A percentile compares a stretch with the other conserved stretches of the same genome.
phyloP scores from a whole-genome alignment of 75 land plant genomes.

The Gnetum montanum region DNA sequence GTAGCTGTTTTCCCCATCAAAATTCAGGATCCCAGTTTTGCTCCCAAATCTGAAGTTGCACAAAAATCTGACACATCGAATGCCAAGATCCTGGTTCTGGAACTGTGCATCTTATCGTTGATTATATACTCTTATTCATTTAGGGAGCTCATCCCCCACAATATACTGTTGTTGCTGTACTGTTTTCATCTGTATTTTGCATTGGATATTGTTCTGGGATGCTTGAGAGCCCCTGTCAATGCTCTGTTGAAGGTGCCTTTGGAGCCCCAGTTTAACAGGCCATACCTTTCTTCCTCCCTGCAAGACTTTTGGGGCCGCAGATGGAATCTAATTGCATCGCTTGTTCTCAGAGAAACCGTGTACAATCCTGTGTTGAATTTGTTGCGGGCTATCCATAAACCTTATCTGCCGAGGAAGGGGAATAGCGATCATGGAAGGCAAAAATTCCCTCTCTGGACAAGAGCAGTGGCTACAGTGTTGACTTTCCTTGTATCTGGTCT shows the following conservation, averaged over 20 bases:
- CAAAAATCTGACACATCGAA: neutral
- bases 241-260: conserved; percentile 26
- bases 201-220: conserved; percentile 25
- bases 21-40: neutral
- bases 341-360: conserved; percentile 29
- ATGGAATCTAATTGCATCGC: conserved; percentile 37
- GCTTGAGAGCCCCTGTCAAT: conserved; percentile 16
- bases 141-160: conserved; percentile 4
- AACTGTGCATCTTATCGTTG: conserved; percentile 1
- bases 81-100: neutral
- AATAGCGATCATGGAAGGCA: neutral
- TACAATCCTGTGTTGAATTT: conserved; percentile 24
- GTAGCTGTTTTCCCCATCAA: conserved; percentile 31
- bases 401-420: too few relatives aligned
- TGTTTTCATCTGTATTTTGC: conserved; percentile 25
- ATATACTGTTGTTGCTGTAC: conserved; percentile 20
- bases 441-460: conserved; percentile 9
- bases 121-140: conserved; percentile 6
- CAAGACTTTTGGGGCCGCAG: conserved; percentile 54
- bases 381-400: neutral
- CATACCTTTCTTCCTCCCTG: conserved; percentile 37
- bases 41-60: neutral
- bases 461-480: conserved; percentile 18
- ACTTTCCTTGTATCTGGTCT: conserved; percentile 62
- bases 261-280: conserved; percentile 43